Evolutionary conservation across 345 rosid species (phyloP).

Genomic region (Gossypium australe): DNA sequence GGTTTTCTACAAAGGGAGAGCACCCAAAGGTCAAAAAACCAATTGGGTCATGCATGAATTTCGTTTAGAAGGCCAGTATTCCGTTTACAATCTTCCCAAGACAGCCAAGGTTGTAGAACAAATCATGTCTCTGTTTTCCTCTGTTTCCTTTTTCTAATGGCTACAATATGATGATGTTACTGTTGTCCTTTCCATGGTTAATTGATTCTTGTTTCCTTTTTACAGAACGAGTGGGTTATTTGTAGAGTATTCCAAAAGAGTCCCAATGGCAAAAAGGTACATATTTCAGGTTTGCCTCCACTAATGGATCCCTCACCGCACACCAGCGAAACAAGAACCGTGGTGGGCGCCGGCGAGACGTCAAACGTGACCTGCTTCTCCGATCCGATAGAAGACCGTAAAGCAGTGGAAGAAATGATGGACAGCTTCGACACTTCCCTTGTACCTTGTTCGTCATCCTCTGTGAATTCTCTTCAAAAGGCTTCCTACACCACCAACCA

Average conservation of each 20-base stretch:
- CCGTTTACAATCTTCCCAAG: constrained; percentile 48
- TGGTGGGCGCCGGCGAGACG: constrained; percentile 18
- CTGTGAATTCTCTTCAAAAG: constrained; percentile 17
- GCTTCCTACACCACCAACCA: constrained; percentile 20
- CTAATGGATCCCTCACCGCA: constrained; percentile 55
- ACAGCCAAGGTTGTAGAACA: constrained; percentile 39
- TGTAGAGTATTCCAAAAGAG: constrained; percentile 68
- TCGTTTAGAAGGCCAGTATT: constrained; percentile 66
- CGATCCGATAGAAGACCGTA: constrained; percentile 41
- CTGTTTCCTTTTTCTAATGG: not conserved
- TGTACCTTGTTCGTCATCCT: constrained; percentile 30
- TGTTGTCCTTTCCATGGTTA: not conserved
- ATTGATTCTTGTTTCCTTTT: not conserved
- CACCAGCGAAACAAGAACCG: constrained; percentile 19
- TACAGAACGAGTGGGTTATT: constrained; percentile 81
- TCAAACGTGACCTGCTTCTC: constrained; percentile 93
- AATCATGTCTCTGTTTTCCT: not conserved
- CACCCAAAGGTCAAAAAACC: constrained; percentile 70
- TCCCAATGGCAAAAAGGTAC: constrained; percentile 45
- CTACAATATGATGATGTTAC: not conserved
- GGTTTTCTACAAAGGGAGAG: constrained; percentile 81
- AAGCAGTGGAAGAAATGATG: constrained; percentile 24
- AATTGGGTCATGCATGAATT: constrained; percentile 91
- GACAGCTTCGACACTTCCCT: constrained; percentile 25
- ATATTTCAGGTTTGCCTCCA: constrained; percentile 55